These are phyloP conservation scores for Cyberlindnera xishuangbannaensis DNA, from an alignment of 805 yeast genomes.

Conservation along the genomic window DNA sequence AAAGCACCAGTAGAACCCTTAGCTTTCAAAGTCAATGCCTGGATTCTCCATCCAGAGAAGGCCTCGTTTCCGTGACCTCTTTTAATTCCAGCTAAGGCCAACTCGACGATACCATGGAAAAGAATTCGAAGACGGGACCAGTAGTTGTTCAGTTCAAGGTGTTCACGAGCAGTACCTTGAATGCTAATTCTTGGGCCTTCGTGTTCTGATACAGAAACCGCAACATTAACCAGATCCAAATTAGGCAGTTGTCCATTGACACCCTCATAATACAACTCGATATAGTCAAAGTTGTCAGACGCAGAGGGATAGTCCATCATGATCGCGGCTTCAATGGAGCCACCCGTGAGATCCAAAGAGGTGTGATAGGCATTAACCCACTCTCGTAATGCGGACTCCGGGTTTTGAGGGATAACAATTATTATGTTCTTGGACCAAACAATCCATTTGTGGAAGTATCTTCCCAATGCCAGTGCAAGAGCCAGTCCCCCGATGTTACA, in stretches of 20 bases:
- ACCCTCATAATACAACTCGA: conserved; percentile 80
- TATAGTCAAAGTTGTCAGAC: conserved; percentile 61
- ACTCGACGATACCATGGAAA: conserved; percentile 56
- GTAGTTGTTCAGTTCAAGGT: conserved; percentile 43
- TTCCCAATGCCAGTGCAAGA: conserved; percentile 62
- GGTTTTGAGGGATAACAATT: conserved; percentile 73
- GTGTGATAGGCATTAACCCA: conserved; percentile 97
- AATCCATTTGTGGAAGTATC: conserved; percentile 80
- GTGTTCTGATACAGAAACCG: conserved; percentile 63
- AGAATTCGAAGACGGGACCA: conserved; percentile 53
- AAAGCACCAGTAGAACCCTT: conserved; percentile 47
- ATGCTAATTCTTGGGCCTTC: conserved; percentile 69
- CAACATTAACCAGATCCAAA: conserved; percentile 81
- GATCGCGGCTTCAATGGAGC: conserved; percentile 87
- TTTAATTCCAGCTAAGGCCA: conserved; percentile 66
- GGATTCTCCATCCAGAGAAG: conserved; percentile 94
- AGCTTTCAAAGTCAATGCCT: conserved; percentile 78
- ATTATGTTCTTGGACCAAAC: conserved; percentile 95
- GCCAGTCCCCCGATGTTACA: conserved; percentile 79
- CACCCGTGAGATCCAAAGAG: conserved; percentile 80
- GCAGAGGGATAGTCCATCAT: conserved; percentile 70
- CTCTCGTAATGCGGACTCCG: conserved; percentile 58
- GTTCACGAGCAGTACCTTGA: conserved; percentile 48
- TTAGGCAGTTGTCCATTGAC: conserved; percentile 95
- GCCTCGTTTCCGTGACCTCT: conserved; percentile 75